Evolutionary conservation across 768 basidiomycete species (phyloP), one percentile per base, ranked within the genome.

Genomic region (Suillus plorans): DNA sequence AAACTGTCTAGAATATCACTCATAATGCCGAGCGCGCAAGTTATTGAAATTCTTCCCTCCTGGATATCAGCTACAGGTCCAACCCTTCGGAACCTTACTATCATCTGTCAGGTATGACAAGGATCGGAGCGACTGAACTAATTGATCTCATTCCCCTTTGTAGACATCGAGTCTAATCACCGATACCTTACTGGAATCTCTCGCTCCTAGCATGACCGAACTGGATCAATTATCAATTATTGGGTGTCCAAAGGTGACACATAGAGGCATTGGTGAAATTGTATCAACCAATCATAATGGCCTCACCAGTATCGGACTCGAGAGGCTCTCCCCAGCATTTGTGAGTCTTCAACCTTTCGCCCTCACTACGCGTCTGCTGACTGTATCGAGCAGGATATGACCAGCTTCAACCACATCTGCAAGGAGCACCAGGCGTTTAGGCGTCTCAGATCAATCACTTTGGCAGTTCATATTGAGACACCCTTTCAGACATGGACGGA

Each of bases 171-270:
- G 80, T 14, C 73, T 84, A 7, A 76, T 93, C 47, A 89, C 86
- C 0, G 90, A 94, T 68, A 69, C 67, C 6, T 69, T 86, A 3
- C 73, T 94, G 37, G 79, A 78, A 56, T 69, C 77, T 4, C 68
- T 92, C 5, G 83, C 88, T 0, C 79, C 84, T 0, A 70, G 78
- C 57, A 78, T 91, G 37, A 67, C 70, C 10, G 76, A 81, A 8
- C 76, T 94, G 18, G 84, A 88, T 52, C 80, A 85, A 47, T 69
- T 94, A 4, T 79, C 84, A 61, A 74, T 94, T 14, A 81, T 84
- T 1, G 92, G 91, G 22, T 94, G 91, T 71, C 80, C 83, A 2
- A 89, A 82, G 69, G 85, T 92, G 31, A 90, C 89, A 1, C 82
- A 92, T 59, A 66, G 66, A 10, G 89, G 91, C 1, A 74, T 92